Evolutionary conservation across 2,329 filamentous ascomycete genomes (phyloP), one percentile per base, ranked within the genome.

Genomic region (Aspergillus sp.): DNA sequence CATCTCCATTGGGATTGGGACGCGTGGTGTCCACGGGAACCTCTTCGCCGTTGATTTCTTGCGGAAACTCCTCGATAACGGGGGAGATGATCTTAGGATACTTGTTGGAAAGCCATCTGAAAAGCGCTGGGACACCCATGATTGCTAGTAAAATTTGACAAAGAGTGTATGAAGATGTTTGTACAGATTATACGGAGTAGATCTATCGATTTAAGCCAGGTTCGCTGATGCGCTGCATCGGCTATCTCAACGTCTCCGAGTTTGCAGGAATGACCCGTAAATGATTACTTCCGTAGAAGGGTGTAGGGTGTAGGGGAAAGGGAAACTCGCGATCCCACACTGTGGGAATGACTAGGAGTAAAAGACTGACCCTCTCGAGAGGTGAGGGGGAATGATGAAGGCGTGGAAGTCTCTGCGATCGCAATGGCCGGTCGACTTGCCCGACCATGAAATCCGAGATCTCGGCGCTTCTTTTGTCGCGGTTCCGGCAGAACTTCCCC

Each of bases 21-120:
- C 86, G 82, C 6, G 90, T 92, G 10, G 87, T 88, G 74, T 99
- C 92, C 63, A 98, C 87, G 2, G 95, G 95, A 60, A 97, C 89
- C 67, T 86, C 83, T 47, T 89, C 85, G 67, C 92, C 94, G 84
- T 97, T 91, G 76, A 98, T 87, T 65, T 88, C 88, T 58, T 90
- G 82, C 9, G 93, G 90, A 67, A 87, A 84, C 64, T 97, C 91
- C 81, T 99, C 95, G 59, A 93, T 85, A 57, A 99, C 95, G 6
- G 89, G 86, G 9, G 91, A 95, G 67, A 98, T 91, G 74, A 98
- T 99, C 81, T 98, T 98, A 63, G 95, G 95, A 74, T 98, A 97
- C 76, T 96, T 98, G 81, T 89, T 91, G 77, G 92, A 96, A 62
- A 98, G 88, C 92, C 93, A 99, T 85, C 93, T 86, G 78, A 97